These are phyloP conservation scores for Candida easanensis DNA, from an alignment of 805 yeast species.

Conservation along the genomic window DNA sequence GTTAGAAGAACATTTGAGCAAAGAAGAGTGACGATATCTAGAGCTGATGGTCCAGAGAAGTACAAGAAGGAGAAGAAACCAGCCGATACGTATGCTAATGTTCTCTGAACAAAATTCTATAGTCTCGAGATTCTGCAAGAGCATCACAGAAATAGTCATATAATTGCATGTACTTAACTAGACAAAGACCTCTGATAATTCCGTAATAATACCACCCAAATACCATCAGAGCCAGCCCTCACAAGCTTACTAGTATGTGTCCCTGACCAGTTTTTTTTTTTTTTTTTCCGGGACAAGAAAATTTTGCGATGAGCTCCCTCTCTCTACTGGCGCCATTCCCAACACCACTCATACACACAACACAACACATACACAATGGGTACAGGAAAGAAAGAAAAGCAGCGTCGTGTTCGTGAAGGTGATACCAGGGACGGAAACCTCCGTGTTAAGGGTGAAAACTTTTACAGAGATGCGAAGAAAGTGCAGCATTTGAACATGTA, in stretches of 20 bases:
- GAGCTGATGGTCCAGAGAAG: slow-evolving; percentile 57
- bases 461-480: slow-evolving; percentile 90
- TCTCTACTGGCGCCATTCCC: background rate
- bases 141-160: background rate
- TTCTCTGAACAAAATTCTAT: too few relatives aligned
- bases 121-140: background rate
- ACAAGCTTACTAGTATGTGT: background rate
- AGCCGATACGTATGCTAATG: slow-evolving; percentile 30
- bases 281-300: slow-evolving; percentile 5
- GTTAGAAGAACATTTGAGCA: slow-evolving; percentile 68
- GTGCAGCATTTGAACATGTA: slow-evolving; percentile 91
- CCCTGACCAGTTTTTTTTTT: slow-evolving; percentile 4
- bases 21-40: slow-evolving; percentile 58
- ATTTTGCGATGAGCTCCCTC: slow-evolving; percentile 17
- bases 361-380: slow-evolving; percentile 56
- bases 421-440: slow-evolving; percentile 85
- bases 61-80: slow-evolving; percentile 37
- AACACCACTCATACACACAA: background rate
- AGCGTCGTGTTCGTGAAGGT: slow-evolving; percentile 79
- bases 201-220: too few relatives aligned
- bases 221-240: background rate
- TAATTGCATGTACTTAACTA: background rate
- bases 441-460: slow-evolving; percentile 94
- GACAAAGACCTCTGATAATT: too few relatives aligned
- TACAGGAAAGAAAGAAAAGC: slow-evolving; percentile 86